Evolutionary conservation across 371 early-diverging fungal species (phyloP).

Genomic region (Haplosporangium sp.): DNA sequence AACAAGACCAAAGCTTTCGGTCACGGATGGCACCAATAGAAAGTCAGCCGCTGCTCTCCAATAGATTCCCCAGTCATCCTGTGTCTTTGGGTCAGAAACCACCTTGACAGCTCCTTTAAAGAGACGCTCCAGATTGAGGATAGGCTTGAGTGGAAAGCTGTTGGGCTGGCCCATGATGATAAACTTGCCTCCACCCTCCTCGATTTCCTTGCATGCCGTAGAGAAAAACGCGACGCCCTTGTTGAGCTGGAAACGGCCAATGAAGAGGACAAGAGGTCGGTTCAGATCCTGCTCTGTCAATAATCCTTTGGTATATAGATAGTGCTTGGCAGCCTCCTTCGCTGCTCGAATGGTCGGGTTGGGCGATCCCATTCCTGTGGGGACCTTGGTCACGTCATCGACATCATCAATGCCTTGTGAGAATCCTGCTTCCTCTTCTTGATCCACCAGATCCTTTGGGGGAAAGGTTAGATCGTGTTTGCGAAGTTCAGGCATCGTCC

Average conservation of each 20-base stretch:
- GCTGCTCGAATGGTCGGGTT: constrained; percentile 53
- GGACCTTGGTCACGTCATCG: constrained; percentile 3
- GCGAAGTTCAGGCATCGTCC: constrained; percentile 57
- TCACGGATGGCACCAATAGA: constrained; percentile 68
- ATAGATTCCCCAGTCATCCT: constrained; percentile 63
- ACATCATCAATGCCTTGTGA: background rate
- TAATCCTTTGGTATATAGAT: constrained; percentile 59
- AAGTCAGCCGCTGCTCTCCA: constrained; percentile 73
- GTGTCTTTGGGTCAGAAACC: constrained; percentile 58
- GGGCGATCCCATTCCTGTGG: constrained; percentile 37
- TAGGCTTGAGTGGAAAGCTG: constrained; percentile 62
- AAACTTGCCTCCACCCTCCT: constrained; percentile 60
- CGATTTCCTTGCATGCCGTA: constrained; percentile 57
- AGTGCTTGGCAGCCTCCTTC: constrained; percentile 67
- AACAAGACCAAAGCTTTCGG: constrained; percentile 71
- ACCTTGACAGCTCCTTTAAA: constrained; percentile 61
- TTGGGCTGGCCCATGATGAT: constrained; percentile 72
- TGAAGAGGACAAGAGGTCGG: constrained; percentile 65
- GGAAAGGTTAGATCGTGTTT: constrained; percentile 59
- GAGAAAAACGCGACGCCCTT: constrained; percentile 68
- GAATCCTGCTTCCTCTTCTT: constrained; percentile 20
- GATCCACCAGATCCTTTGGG: constrained; percentile 39
- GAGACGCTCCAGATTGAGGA: constrained; percentile 56
- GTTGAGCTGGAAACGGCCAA: constrained; percentile 74
- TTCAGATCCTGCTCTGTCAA: constrained; percentile 59